A percentile compares a stretch with the other conserved stretches of the same genome.
Conservation (phyloP, 768 basidiomycete genomes). For the Podaxis sp. region DNA sequence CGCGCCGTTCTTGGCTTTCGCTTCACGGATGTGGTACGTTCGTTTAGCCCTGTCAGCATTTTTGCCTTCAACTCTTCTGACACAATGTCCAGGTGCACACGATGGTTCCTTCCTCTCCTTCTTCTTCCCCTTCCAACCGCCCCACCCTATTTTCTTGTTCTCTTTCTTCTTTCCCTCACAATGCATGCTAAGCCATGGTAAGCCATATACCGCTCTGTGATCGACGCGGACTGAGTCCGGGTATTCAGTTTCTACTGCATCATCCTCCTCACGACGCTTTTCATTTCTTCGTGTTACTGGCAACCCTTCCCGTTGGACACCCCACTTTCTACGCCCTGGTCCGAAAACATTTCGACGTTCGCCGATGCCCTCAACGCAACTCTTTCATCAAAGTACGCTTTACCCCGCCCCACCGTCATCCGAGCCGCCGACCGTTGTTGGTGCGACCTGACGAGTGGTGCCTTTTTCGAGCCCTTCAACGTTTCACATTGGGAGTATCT, state of each 20-base stretch:
- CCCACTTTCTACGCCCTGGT: conserved; percentile 64
- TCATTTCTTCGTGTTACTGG: conserved; percentile 89
- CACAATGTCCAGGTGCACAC: conserved; percentile 62
- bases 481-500: conserved; percentile 71
- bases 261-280: conserved; percentile 76
- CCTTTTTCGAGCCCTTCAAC: conserved; percentile 78
- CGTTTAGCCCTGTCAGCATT: not conserved
- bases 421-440: conserved; percentile 79
- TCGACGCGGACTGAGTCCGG: conserved; percentile 7
- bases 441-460: conserved; percentile 71
- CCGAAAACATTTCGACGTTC: conserved; percentile 71
- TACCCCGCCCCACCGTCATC: conserved; percentile 54
- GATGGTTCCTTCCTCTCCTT: conserved; percentile 81
- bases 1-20: not conserved
- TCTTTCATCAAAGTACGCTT: conserved; percentile 37
- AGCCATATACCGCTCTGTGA: conserved; percentile 24
- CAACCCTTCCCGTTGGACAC: conserved; percentile 72
- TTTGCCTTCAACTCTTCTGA: conserved; percentile 2
- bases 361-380: conserved; percentile 60
- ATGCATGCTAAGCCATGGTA: conserved; percentile 86
- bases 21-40: conserved; percentile 53
- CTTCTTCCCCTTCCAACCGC: conserved; percentile 79
- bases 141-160: conserved; percentile 73
- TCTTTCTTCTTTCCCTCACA: conserved; percentile 76
- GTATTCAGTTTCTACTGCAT: conserved; percentile 79